These are phyloP conservation scores for Cyclotella kingstonii DNA, from an alignment of 108 stramenopile species.

Conservation along the genomic window DNA sequence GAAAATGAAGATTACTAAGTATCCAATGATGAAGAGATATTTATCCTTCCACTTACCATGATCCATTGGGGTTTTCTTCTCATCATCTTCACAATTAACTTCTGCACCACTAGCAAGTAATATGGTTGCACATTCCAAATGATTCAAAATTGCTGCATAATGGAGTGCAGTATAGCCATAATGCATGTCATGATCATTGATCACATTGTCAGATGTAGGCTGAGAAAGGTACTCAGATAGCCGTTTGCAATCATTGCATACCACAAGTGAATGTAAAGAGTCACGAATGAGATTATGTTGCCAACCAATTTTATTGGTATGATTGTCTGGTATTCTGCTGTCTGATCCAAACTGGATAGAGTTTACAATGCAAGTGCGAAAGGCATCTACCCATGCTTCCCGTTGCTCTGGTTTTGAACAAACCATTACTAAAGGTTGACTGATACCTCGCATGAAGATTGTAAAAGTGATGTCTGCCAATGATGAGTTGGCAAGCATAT, in stretches of 20 bases:
- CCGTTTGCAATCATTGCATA: constrained; percentile 13
- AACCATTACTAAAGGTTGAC: constrained; percentile 27
- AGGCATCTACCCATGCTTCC: constrained; percentile 39
- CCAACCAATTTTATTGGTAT: constrained; percentile 22
- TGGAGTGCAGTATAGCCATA: constrained; percentile 38
- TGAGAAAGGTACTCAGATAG: constrained; percentile 9
- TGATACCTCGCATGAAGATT: constrained; percentile 15
- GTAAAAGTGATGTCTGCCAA: constrained; percentile 29
- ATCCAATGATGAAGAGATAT: neutral
- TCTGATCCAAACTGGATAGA: constrained; percentile 8
- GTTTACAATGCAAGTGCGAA: constrained; percentile 23
- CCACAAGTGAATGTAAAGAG: constrained; percentile 28
- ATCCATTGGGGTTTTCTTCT: constrained; percentile 34
- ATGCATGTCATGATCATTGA: constrained; percentile 32
- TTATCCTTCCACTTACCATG: constrained; percentile 24
- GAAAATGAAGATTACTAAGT: too few species aligned
- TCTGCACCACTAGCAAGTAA: constrained; percentile 19
- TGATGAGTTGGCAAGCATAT: constrained; percentile 21
- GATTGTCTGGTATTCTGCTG: constrained; percentile 6
- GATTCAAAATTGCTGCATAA: constrained; percentile 28
- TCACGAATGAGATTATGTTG: constrained; percentile 30
- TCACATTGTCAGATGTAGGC: neutral
- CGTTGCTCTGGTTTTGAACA: constrained; percentile 44
- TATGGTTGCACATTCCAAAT: constrained; percentile 11
- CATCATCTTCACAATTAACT: constrained; percentile 30